phyloP scores from a whole-genome alignment of 176 grass and related monocot genomes.

The Oryza australiensis region DNA sequence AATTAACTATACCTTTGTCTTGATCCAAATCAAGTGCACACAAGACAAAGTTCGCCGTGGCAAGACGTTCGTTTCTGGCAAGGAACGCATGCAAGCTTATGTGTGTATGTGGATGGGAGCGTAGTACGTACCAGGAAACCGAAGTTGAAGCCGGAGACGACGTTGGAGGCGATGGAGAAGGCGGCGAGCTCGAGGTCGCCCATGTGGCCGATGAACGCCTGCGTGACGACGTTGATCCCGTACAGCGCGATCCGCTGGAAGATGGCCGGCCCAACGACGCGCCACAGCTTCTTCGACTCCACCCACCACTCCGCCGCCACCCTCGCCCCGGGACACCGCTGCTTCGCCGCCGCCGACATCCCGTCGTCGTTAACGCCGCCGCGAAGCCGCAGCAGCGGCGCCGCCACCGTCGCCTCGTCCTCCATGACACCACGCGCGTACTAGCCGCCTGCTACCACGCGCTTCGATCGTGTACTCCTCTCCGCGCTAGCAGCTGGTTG shows the following conservation, averaged over 20 bases:
- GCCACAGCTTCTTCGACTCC: slow-evolving; percentile 61
- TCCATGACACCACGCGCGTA: background rate
- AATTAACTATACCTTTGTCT: background rate
- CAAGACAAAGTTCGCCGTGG: background rate
- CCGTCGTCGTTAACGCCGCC: background rate
- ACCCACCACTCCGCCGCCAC: slow-evolving; percentile 41
- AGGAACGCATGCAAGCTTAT: background rate
- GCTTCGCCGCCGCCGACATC: background rate
- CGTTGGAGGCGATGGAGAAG: slow-evolving; percentile 55
- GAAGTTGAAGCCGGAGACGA: slow-evolving; percentile 62
- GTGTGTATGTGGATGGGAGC: too few species aligned
- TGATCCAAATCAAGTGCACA: background rate
- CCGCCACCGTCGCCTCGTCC: background rate
- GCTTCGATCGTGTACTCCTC: too few species aligned
- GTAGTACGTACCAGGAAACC: slow-evolving; percentile 53
- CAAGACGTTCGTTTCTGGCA: too few species aligned
- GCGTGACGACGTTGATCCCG: slow-evolving; percentile 50
- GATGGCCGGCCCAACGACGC: slow-evolving; percentile 64
- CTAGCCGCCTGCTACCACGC: background rate
- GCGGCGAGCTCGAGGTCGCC: slow-evolving; percentile 70
- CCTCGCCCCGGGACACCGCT: background rate
- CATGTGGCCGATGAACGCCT: slow-evolving; percentile 66
- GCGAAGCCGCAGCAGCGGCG: slow-evolving; percentile 35
- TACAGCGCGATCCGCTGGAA: slow-evolving; percentile 53
- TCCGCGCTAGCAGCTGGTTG: too few species aligned